Evolutionary conservation across 179 eudicot species (phyloP).

Genomic region (Beta macrorhiza): DNA sequence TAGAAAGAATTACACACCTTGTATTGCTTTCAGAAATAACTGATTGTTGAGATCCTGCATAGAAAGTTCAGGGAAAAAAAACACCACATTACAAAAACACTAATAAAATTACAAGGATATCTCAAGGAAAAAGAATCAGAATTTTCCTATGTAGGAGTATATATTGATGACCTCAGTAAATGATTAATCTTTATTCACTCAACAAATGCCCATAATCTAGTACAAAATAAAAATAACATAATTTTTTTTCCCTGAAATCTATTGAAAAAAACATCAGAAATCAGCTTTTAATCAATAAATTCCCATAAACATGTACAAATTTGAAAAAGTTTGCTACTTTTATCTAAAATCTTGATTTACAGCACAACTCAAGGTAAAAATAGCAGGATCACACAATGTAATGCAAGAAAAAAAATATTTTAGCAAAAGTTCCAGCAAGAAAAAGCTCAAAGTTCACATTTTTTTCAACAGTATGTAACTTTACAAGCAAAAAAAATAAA

Average conservation of each 20-base stretch:
- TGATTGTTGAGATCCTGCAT: conserved; percentile 79
- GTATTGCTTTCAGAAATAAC: conserved; percentile 61
- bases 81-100: neutral
- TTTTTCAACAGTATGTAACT: neutral
- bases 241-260: neutral
- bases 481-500: neutral
- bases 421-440: neutral
- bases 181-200: neutral
- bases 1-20: conserved; percentile 43
- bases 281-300: neutral
- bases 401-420: conserved; percentile 8
- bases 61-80: neutral
- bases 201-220: neutral
- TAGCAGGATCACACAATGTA: neutral
- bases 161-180: neutral
- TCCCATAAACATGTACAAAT: neutral
- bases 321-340: neutral
- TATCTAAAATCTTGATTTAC: neutral
- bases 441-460: conserved; percentile 11
- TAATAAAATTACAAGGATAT: neutral
- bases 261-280: conserved; percentile 1
- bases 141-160: neutral
- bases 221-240: neutral
- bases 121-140: neutral
- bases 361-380: too few relatives aligned